Percentiles rank a stretch among this genome's conserved stretches.
These are phyloP conservation scores for Claviceps sp. DNA, from an alignment of 2,329 filamentous ascomycete genomes.

Conservation along the genomic window DNA sequence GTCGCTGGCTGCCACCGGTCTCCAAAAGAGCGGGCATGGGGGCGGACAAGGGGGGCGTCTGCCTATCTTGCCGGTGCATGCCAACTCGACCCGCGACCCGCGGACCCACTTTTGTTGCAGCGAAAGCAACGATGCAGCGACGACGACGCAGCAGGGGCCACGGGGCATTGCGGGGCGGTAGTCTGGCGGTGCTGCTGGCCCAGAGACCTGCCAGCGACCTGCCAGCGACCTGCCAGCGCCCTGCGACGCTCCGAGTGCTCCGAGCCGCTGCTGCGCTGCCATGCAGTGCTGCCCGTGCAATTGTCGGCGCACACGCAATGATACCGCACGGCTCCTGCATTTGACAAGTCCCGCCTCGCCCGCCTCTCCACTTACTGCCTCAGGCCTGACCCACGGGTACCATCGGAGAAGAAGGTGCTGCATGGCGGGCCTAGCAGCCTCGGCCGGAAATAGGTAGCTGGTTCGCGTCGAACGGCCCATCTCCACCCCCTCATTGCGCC, in stretches of 20 bases:
- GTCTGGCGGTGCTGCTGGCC: not conserved
- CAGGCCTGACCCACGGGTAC: too few species aligned
- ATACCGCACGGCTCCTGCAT: too few species aligned
- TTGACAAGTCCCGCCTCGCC: too few species aligned
- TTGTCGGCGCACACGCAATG: too few species aligned
- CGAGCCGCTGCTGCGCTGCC: too few species aligned
- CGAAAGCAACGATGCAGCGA: not conserved
- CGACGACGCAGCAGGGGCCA: not conserved
- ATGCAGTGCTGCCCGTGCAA: too few species aligned
- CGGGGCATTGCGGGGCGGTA: not conserved
- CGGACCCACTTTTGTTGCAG: too few species aligned
- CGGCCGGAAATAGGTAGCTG: conserved; percentile 7
- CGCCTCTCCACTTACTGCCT: not conserved
- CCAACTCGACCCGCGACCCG: too few species aligned
- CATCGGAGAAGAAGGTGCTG: too few species aligned
- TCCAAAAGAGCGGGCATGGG: conserved; percentile 2
- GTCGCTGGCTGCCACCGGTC: conserved; percentile 1
- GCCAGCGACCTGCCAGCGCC: too few species aligned
- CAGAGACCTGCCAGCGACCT: too few species aligned
- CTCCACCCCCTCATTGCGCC: not conserved
- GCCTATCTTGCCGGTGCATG: not conserved
- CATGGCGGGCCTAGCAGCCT: not conserved
- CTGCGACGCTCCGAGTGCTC: too few species aligned
- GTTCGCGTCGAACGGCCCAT: not conserved
- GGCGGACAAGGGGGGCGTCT: not conserved